Percentiles rank a stretch among this genome's conserved stretches.
Evolutionary conservation across 2,329 filamentous ascomycete species (phyloP).

Genomic region (Chaetomium strumarium): DNA sequence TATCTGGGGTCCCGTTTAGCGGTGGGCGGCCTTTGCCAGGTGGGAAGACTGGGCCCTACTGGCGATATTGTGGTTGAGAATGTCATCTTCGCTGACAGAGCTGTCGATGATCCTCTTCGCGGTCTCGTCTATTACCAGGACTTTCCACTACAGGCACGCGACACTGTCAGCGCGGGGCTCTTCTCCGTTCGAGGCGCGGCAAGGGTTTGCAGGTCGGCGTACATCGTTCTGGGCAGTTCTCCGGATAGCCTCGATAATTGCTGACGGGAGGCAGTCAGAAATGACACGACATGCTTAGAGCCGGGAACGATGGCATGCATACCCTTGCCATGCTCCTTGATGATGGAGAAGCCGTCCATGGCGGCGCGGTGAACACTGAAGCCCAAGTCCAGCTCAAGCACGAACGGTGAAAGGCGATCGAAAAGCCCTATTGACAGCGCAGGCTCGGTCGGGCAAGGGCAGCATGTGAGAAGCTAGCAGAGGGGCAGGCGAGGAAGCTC

Average conservation of each 20-base stretch:
- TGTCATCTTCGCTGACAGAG: conserved; percentile 90
- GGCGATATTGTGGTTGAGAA: conserved; percentile 92
- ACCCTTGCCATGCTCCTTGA: conserved; percentile 44
- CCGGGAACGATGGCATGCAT: neutral
- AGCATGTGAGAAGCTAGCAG: neutral
- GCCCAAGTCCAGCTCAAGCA: conserved; percentile 14
- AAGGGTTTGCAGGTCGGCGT: conserved; percentile 30
- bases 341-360: conserved; percentile 73
- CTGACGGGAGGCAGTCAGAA: conserved; percentile 34
- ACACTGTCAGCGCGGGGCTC: neutral
- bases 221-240: conserved; percentile 77
- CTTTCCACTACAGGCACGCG: conserved; percentile 71
- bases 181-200: neutral
- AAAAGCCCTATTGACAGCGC: neutral
- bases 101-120: conserved; percentile 86
- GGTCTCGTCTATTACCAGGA: conserved; percentile 79
- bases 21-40: conserved; percentile 1
- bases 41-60: conserved; percentile 51
- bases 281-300: neutral
- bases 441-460: neutral
- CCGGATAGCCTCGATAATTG: conserved; percentile 68
- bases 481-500: too few relatives aligned
- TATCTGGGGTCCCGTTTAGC: conserved; percentile 53
- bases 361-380: conserved; percentile 34
- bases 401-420: neutral